A percentile compares a stretch with the other conserved stretches of the same genome.
phyloP scores from a whole-genome alignment of 305 asterid species.

The Fraxinus sp. region DNA sequence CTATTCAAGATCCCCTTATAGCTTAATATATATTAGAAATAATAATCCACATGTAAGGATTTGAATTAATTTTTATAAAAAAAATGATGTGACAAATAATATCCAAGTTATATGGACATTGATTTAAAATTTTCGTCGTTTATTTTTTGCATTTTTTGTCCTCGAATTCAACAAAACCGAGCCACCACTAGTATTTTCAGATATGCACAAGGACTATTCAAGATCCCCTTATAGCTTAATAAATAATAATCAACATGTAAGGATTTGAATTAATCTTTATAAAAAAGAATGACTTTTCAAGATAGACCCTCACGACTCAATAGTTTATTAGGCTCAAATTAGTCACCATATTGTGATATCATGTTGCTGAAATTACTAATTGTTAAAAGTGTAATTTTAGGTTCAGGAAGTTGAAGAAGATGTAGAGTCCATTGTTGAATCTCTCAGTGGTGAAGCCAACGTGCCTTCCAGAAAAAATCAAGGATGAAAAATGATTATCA shows the following conservation, averaged over 20 bases:
- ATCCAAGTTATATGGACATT: neutral
- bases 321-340: neutral
- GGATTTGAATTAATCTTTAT: neutral
- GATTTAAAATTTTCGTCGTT: neutral
- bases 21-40: too few relatives aligned
- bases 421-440: conserved; percentile 30
- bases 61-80: too few relatives aligned
- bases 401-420: conserved; percentile 42
- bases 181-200: neutral
- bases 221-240: neutral
- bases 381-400: conserved; percentile 22
- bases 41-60: too few relatives aligned
- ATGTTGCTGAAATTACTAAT: neutral
- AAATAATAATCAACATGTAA: neutral
- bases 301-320: neutral
- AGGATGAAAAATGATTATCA: neutral
- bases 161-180: neutral
- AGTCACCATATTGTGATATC: too few relatives aligned
- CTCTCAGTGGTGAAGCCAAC: conserved; percentile 17
- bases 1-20: too few relatives aligned
- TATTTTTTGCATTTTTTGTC: neutral
- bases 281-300: neutral
- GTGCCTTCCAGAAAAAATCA: neutral
- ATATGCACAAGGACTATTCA: neutral
- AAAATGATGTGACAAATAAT: neutral